Conservation (phyloP, 2,329 filamentous ascomycete species). For the Plectosphaerella sp. region DNA sequence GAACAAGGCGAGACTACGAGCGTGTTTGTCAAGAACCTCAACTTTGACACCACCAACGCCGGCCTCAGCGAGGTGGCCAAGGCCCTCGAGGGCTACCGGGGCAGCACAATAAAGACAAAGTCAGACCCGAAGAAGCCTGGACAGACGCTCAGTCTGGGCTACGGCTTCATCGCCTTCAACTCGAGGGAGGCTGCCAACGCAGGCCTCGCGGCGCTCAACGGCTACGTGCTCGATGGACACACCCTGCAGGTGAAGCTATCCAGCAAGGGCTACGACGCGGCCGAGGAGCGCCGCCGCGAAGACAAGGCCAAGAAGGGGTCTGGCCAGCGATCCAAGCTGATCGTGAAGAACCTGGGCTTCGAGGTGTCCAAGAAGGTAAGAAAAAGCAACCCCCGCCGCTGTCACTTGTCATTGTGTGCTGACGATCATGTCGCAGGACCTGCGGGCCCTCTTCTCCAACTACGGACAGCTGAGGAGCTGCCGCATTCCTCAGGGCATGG, state of each 20-base stretch:
- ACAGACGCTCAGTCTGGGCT: conserved; percentile 91
- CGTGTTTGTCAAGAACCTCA: conserved; percentile 89
- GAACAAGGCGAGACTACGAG: conserved; percentile 67
- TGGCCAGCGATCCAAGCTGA: conserved; percentile 79
- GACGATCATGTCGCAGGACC: conserved; percentile 43
- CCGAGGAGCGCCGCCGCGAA: conserved; percentile 77
- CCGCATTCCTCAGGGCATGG: conserved; percentile 92
- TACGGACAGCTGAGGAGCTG: conserved; percentile 93
- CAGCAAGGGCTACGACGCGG: conserved; percentile 81
- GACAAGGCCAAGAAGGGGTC: conserved; percentile 79
- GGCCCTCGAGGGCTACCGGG: conserved; percentile 81
- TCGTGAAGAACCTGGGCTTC: conserved; percentile 98
- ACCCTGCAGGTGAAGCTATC: conserved; percentile 80
- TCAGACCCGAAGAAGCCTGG: conserved; percentile 86
- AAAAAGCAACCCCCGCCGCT: not conserved
- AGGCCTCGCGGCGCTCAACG: conserved; percentile 82
- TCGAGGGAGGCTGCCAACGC: conserved; percentile 73
- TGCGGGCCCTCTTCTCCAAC: conserved; percentile 77
- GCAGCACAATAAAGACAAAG: conserved; percentile 89
- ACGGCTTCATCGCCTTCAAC: conserved; percentile 88
- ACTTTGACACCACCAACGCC: conserved; percentile 80
- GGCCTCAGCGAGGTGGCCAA: conserved; percentile 73
- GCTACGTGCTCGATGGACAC: conserved; percentile 81
- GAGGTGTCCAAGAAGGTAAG: conserved; percentile 75
- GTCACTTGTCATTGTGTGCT: not conserved